Base-by-base conservation (phyloP, 306 rosid genomes). In the Delonix regia region DNA sequence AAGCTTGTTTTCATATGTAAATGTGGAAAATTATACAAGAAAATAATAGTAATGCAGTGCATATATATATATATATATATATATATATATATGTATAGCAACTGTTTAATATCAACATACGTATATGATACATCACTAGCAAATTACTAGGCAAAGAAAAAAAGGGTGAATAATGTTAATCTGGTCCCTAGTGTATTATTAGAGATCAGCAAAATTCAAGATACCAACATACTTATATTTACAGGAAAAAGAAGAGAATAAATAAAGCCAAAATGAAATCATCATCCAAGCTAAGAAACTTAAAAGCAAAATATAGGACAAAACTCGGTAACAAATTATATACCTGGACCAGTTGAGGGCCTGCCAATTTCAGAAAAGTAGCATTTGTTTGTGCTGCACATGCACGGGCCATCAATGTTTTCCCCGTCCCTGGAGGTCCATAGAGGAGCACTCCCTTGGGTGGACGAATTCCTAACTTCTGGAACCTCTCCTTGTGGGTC, bases 341-440 rank as follows among this genome's bases (percentile, higher is more conserved):
- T 89, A 95, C 99, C 99, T 95, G 99, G 69, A 95, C 99, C 66
- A 95, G 83, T 70, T 95, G 99, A 21, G 99, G 97, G 61, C 99
- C 99, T 27, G 99, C 99, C 78, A 95, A 76, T 81, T 95, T 95
- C 66, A 95, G 80, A 82, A 95, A 95, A 71, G 98, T 93, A 65
- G 99, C 99, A 82, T 95, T 93, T 44, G 98, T 93, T 79, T 93
- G 99, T 65, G 99, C 99, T 6, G 98, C 98, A 88, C 98, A 93
- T 38, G 99, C 99, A 71, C 99, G 94, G 24, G 97, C 99, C 99
- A 95, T 95, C 49, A 95, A 89, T 45, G 99, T 95, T 89, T 95
- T 95, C 44, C 99, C 99, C 12, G 99, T 95, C 10, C 99, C 99
- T 42, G 99, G 99, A 79, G 99, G 99, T 38, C 99, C 99, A 80